Evolutionary conservation across 176 grass and related monocot species (phyloP).

Genomic region (Puccinellia tenuiflora): DNA sequence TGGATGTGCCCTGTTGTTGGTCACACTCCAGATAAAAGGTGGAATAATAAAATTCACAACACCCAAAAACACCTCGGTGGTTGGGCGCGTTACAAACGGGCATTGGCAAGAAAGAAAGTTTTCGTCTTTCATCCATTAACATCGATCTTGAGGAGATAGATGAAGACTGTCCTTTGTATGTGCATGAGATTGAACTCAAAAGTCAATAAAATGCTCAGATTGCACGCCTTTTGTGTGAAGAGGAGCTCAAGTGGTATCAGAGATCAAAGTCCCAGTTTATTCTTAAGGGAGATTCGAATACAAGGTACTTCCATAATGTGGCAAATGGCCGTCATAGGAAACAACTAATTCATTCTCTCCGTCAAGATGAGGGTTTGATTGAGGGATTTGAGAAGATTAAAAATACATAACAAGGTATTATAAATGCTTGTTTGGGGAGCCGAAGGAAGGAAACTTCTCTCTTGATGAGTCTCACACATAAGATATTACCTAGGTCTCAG

Average conservation of each 20-base stretch:
- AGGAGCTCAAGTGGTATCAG: background rate
- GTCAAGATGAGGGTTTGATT: too few relatives aligned
- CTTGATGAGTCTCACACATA: too few relatives aligned
- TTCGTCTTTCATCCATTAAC: background rate
- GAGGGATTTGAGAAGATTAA: too few relatives aligned
- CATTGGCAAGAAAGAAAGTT: background rate
- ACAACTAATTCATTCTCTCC: too few relatives aligned
- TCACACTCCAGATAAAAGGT: background rate
- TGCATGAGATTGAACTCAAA: background rate
- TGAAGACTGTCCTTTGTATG: background rate
- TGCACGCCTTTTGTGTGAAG: too few relatives aligned
- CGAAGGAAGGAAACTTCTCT: too few relatives aligned
- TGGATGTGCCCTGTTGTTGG: too few relatives aligned
- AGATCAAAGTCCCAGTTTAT: background rate
- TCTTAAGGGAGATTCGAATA: background rate
- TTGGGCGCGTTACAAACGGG: background rate
- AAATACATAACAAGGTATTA: too few relatives aligned
- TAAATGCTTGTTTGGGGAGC: too few relatives aligned
- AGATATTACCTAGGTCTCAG: too few relatives aligned
- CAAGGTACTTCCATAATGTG: background rate
- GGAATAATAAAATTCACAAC: too few relatives aligned
- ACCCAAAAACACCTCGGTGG: background rate
- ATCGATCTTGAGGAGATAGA: background rate
- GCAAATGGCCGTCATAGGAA: too few relatives aligned
- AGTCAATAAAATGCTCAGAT: background rate